These are phyloP conservation scores for Pluteus cervinus DNA, from an alignment of 768 basidiomycete genomes.

Conservation along the genomic window DNA sequence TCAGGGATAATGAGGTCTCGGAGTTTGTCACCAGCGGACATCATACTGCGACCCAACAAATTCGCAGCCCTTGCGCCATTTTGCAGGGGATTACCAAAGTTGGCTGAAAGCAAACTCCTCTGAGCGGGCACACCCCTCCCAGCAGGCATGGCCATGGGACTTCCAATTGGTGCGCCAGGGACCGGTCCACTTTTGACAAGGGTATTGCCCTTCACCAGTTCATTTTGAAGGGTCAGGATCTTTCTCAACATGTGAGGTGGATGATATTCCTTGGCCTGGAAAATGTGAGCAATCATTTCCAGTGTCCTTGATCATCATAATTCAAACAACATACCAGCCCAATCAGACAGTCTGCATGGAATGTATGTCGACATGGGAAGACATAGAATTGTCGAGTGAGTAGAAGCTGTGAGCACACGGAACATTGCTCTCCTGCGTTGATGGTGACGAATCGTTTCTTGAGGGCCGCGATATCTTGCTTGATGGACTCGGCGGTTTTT, in stretches of 20 bases:
- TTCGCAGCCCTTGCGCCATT: constrained; percentile 62
- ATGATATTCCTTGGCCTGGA: constrained; percentile 87
- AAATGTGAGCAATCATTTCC: constrained; percentile 10
- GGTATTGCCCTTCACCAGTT: constrained; percentile 56
- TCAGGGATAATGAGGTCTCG: constrained; percentile 94
- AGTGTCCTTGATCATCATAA: background rate
- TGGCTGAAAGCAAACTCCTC: constrained; percentile 70
- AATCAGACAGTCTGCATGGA: constrained; percentile 97
- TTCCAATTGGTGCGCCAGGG: constrained; percentile 27
- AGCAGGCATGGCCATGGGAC: too few species aligned
- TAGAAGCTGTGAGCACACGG: constrained; percentile 68
- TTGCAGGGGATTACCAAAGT: constrained; percentile 57
- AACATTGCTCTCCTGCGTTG: constrained; percentile 82
- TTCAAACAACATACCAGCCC: constrained; percentile 60
- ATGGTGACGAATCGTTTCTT: constrained; percentile 90
- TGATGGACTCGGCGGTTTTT: constrained; percentile 86
- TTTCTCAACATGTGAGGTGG: constrained; percentile 77
- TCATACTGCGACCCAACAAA: constrained; percentile 69
- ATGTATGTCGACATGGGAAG: constrained; percentile 96
- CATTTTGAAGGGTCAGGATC: constrained; percentile 80
- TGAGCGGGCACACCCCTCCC: constrained; percentile 31
- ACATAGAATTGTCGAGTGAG: constrained; percentile 94
- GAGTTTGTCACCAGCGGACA: constrained; percentile 84
- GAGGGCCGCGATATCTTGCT: constrained; percentile 80
- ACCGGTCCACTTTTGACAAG: constrained; percentile 15